Evolutionary conservation across 805 yeast species (phyloP), one percentile per base, ranked within the genome.

Genomic region (Yarrowia bubula): DNA sequence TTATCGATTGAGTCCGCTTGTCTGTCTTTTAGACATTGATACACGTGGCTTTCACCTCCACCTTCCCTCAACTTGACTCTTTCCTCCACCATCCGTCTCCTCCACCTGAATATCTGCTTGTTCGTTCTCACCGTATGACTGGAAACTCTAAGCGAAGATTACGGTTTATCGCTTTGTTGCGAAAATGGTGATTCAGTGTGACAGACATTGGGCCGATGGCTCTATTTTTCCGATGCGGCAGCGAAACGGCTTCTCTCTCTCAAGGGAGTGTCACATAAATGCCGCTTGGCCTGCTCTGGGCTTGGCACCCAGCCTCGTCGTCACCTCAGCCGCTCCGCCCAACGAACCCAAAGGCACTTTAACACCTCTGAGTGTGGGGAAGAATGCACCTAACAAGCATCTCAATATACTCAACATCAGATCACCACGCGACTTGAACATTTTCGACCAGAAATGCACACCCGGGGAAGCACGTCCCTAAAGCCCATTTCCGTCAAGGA

Each of bases 401-500:
- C 41, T 17, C 55, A 13, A 33, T 31, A 35, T 4, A 35, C 41
- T 18, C 41, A 17, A 37, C 58, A 37, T 51, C 43, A n/a, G 15
- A 22, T 35, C 57, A 48, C 42, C 42, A 50, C 58, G 35, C 58
- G 58, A 51, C 58, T 14, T 32, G 28, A 33, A 32, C 17, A 6
- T n/a, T 31, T 22, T 10, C 37, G 7, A 22, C 28, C 28, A 22
- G 28, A 22, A 22, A 51, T 51, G 58, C 58, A 51, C 17, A 37
- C 58, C 43, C 32, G 58, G 18, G 58, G 58, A 37, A 51, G 58
- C 18, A 51, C 58, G n/a, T 51, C 58, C 5, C 43, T 51, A 14
- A 51, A 51, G 43, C 58, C 58, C 43, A 51, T 51, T 43, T 51
- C 58, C 43, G 58, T 51, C 43, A 37, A 22, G 58, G 58, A 51